These are phyloP conservation scores for Mentha longifolia DNA, from an alignment of 257 asterid genomes.

Conservation along the genomic window DNA sequence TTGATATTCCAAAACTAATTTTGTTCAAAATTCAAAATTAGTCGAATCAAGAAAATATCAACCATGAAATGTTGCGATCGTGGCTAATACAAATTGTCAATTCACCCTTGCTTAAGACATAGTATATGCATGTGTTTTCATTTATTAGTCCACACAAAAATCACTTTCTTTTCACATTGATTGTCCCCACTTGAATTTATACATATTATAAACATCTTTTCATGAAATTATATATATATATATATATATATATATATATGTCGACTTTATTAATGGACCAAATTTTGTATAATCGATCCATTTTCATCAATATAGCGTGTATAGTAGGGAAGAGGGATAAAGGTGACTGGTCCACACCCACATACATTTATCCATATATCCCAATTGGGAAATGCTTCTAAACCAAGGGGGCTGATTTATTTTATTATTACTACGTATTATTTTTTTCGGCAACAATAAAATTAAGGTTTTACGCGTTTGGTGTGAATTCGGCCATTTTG, in stretches of 20 bases:
- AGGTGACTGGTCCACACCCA: slow-evolving; percentile 9
- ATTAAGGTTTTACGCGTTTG: too few species aligned
- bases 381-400: slow-evolving; percentile 16
- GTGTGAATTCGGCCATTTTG: too few species aligned
- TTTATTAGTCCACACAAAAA: slow-evolving; percentile 39
- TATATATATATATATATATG: neutral
- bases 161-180: slow-evolving; percentile 33
- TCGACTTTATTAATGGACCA: neutral
- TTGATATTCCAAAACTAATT: neutral
- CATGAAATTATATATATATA: neutral
- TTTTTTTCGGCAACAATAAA: too few species aligned
- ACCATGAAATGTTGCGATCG: too few species aligned
- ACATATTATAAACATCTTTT: neutral
- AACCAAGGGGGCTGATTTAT: neutral
- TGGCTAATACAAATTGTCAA: too few species aligned
- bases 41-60: too few species aligned
- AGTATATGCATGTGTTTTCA: slow-evolving; percentile 54
- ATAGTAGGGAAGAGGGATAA: neutral
- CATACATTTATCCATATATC: neutral
- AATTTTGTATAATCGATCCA: neutral
- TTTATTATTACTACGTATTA: too few species aligned
- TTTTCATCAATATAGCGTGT: slow-evolving; percentile 8
- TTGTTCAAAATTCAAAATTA: too few species aligned
- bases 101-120: slow-evolving; percentile 12
- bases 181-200: slow-evolving; percentile 24